Percentiles rank a stretch among this genome's conserved stretches.
Evolutionary conservation across 2,329 filamentous ascomycete species (phyloP).

Genomic region (Exutisphaerella laricina): DNA sequence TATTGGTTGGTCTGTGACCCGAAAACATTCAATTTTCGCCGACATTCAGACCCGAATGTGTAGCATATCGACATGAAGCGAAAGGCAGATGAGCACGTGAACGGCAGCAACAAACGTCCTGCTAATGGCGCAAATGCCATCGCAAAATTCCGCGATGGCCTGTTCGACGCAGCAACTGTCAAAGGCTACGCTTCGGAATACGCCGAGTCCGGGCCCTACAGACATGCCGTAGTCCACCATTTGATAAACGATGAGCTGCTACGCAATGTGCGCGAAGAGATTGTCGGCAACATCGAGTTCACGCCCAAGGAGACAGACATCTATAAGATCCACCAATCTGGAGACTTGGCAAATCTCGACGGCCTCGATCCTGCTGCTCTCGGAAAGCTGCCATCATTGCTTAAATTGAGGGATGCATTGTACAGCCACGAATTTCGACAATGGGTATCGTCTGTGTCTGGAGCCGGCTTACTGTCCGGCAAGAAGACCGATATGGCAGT

Average conservation of each 20-base stretch:
- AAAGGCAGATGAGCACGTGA: not conserved
- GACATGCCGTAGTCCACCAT: conserved; percentile 80
- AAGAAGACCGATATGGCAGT: conserved; percentile 99
- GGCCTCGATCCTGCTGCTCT: conserved; percentile 83
- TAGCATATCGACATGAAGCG: conserved; percentile 1
- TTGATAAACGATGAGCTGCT: conserved; percentile 77
- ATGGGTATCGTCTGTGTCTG: conserved; percentile 81
- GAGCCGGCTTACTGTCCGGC: conserved; percentile 79
- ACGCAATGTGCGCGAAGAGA: conserved; percentile 80
- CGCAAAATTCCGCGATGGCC: conserved; percentile 58
- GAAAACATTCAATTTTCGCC: not conserved
- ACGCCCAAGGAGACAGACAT: conserved; percentile 99
- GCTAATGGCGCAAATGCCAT: conserved; percentile 37
- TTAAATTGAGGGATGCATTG: conserved; percentile 84
- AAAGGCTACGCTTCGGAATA: conserved; percentile 58
- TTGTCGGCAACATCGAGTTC: conserved; percentile 85
- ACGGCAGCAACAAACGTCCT: conserved; percentile 38
- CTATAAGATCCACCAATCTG: conserved; percentile 98
- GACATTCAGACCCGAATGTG: not conserved
- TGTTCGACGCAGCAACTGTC: conserved; percentile 58
- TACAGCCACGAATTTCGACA: conserved; percentile 86
- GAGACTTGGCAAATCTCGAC: conserved; percentile 93
- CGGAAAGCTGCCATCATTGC: conserved; percentile 79
- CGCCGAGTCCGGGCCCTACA: conserved; percentile 66
- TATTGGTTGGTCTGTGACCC: not conserved